A percentile compares a stretch with the other conserved stretches of the same genome.
Evolutionary conservation across 352 stramenopile species (phyloP).

Genomic region (Blastocystis sp.): DNA sequence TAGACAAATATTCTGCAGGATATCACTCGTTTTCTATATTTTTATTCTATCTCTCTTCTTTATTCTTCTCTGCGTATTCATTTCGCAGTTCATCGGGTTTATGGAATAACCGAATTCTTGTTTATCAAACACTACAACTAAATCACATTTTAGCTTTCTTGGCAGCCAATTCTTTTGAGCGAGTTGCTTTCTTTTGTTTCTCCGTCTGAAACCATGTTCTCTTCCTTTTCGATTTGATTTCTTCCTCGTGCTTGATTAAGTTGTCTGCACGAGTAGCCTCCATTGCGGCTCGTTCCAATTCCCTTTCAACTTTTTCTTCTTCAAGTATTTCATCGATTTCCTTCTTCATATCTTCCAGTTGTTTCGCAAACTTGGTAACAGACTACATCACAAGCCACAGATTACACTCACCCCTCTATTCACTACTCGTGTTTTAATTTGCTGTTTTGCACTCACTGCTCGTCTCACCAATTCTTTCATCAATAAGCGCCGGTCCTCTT

Average conservation of each 20-base stretch:
- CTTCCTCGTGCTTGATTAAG: constrained; percentile 79
- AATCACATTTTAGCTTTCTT: constrained; percentile 59
- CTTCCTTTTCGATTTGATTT: constrained; percentile 78
- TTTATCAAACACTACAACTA: neutral
- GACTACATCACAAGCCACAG: neutral
- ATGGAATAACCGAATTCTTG: neutral
- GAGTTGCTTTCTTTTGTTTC: constrained; percentile 75
- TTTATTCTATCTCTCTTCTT: neutral
- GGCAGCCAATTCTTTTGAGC: constrained; percentile 28
- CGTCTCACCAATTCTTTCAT: constrained; percentile 88
- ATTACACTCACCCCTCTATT: constrained; percentile 26
- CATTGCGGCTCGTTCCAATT: constrained; percentile 79
- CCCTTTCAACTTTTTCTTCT: constrained; percentile 78
- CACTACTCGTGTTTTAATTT: constrained; percentile 71
- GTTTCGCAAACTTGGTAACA: constrained; percentile 60
- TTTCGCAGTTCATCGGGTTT: neutral
- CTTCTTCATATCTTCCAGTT: constrained; percentile 61
- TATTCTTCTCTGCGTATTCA: neutral
- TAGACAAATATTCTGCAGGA: neutral
- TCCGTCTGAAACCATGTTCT: constrained; percentile 85
- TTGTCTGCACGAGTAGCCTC: constrained; percentile 81
- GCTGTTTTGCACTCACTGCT: constrained; percentile 63
- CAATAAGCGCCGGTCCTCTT: constrained; percentile 78
- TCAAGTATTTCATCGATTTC: constrained; percentile 66
- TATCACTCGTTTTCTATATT: neutral